A percentile compares a stretch with the other conserved stretches of the same genome.
phyloP scores from a whole-genome alignment of 1,284 basidiomycete species.

The Blastosporella zonata region DNA sequence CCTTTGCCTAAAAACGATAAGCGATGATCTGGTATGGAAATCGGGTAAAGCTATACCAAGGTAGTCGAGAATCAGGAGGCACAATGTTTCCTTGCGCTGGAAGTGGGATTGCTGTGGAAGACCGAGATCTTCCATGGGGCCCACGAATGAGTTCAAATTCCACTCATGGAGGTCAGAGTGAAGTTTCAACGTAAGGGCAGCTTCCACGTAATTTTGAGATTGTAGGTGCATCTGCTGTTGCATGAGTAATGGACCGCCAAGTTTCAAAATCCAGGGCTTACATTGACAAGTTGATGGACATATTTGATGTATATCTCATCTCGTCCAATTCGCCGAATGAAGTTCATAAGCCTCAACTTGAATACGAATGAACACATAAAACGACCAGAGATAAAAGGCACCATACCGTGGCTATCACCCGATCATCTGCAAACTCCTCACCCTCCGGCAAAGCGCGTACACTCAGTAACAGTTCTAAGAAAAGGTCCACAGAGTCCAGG shows the following conservation, averaged over 20 bases:
- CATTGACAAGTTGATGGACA: slow-evolving; percentile 90
- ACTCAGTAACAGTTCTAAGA: slow-evolving; percentile 90
- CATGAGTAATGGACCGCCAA: slow-evolving; percentile 13
- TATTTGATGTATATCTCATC: slow-evolving; percentile 94
- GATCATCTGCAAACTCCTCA: slow-evolving; percentile 92
- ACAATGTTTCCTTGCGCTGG: slow-evolving; percentile 89
- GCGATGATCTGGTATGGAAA: neutral
- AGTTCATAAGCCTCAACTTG: slow-evolving; percentile 87
- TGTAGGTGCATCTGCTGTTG: slow-evolving; percentile 71
- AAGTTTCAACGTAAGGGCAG: slow-evolving; percentile 87
- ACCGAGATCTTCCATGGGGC: slow-evolving; percentile 83
- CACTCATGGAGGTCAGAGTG: slow-evolving; percentile 94
- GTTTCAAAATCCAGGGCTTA: slow-evolving; percentile 32
- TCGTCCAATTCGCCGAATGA: slow-evolving; percentile 81
- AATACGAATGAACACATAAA: slow-evolving; percentile 11
- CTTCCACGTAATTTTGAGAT: slow-evolving; percentile 88
- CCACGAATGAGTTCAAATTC: slow-evolving; percentile 76
- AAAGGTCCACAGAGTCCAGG: slow-evolving; percentile 88
- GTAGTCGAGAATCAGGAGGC: slow-evolving; percentile 83
- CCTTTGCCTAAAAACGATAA: slow-evolving; percentile 68
- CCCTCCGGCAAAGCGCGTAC: slow-evolving; percentile 92
- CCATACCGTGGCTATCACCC: slow-evolving; percentile 83
- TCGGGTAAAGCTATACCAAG: slow-evolving; percentile 50
- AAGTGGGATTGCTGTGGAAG: slow-evolving; percentile 93
- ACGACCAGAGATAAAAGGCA: slow-evolving; percentile 6